Conservation (phyloP, 768 basidiomycete genomes). For the Pulveroboletus ravenelii region DNA sequence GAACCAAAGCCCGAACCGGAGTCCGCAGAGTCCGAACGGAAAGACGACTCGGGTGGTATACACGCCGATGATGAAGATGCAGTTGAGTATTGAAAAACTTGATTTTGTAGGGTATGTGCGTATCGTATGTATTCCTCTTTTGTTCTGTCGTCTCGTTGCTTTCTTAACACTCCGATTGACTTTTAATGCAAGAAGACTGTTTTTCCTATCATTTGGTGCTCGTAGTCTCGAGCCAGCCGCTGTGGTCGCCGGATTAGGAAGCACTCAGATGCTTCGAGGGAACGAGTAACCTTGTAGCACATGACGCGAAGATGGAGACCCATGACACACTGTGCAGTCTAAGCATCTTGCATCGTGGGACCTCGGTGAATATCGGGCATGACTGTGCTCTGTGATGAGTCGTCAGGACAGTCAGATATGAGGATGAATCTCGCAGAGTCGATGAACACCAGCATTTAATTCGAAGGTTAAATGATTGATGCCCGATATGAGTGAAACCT, state of each 20-base stretch:
- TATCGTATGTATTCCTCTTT: constrained; percentile 22
- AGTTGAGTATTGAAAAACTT: constrained; percentile 58
- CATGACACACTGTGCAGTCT: background rate
- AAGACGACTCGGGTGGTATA: constrained; percentile 49
- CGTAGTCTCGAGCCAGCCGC: background rate
- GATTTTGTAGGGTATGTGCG: constrained; percentile 26
- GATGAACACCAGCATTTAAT: background rate
- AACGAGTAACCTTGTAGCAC: background rate
- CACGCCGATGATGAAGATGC: constrained; percentile 77
- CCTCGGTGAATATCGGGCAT: background rate
- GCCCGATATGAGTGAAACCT: background rate
- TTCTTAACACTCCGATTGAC: constrained; percentile 14
- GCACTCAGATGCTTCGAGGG: background rate
- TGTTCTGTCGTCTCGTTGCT: constrained; percentile 3
- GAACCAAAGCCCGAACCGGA: constrained; percentile 33
- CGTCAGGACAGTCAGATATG: background rate
- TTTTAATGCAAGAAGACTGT: constrained; percentile 6
- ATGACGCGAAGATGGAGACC: background rate
- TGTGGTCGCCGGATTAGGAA: too few relatives aligned
- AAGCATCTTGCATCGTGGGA: background rate
- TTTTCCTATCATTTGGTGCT: background rate
- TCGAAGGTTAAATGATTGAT: background rate
- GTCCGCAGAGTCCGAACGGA: constrained; percentile 40
- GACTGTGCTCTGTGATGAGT: background rate
- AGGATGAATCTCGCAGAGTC: background rate